These are phyloP conservation scores for Hypoxylon sp. DNA, from an alignment of 2,329 filamentous ascomycete species.

Conservation along the genomic window DNA sequence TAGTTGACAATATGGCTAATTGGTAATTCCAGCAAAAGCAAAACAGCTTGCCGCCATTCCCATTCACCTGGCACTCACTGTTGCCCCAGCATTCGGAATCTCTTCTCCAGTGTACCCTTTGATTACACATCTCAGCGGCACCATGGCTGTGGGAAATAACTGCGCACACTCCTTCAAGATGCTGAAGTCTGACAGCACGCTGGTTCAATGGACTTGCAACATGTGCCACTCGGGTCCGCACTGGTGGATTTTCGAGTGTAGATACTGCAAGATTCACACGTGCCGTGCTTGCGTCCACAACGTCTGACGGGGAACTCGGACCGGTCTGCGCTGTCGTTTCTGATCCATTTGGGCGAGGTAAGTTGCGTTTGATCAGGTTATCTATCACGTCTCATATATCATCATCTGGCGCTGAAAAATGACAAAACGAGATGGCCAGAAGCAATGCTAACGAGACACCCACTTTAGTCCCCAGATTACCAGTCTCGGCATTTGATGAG, in stretches of 20 bases:
- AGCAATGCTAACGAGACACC: constrained; percentile 23
- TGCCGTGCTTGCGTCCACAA: constrained; percentile 66
- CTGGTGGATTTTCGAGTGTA: constrained; percentile 75
- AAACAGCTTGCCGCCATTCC: constrained; percentile 11
- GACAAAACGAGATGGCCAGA: constrained; percentile 22
- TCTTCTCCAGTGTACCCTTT: constrained; percentile 17
- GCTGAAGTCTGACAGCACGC: constrained; percentile 71
- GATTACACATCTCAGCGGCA: constrained; percentile 38
- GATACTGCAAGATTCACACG: constrained; percentile 72
- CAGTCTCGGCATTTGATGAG: constrained; percentile 15
- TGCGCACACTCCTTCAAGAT: constrained; percentile 71
- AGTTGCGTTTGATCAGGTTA: constrained; percentile 20
- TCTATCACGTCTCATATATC: constrained; percentile 35
- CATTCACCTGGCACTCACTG: constrained; percentile 11
- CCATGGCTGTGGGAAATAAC: constrained; percentile 63
- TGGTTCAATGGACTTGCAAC: constrained; percentile 72
- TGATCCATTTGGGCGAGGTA: constrained; percentile 24
- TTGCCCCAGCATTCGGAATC: constrained; percentile 8
- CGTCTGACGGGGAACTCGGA: constrained; percentile 42
- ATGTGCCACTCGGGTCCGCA: constrained; percentile 71
- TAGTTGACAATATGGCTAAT: constrained; percentile 12
- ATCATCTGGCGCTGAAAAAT: constrained; percentile 27
- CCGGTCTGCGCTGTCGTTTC: constrained; percentile 23
- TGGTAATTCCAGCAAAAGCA: constrained; percentile 15
- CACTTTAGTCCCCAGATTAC: constrained; percentile 21